A percentile compares a stretch with the other conserved stretches of the same genome.
phyloP scores from a whole-genome alignment of 2,329 filamentous ascomycete genomes.

The Aspergillus pseudoterreus region DNA sequence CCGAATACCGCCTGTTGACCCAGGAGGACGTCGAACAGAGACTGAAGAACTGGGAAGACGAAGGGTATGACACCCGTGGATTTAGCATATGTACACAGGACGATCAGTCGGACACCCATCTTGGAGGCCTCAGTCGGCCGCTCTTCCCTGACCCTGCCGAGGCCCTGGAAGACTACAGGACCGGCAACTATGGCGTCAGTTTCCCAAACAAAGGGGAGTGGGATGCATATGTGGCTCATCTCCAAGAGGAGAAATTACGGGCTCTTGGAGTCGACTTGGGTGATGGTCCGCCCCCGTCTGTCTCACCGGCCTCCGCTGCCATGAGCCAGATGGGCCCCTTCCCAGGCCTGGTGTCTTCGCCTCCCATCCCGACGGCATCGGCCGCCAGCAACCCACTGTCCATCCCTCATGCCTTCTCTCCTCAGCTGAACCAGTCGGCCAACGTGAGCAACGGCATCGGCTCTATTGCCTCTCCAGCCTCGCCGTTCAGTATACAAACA shows the following conservation, averaged over 20 bases:
- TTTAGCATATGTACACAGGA: constrained; percentile 34
- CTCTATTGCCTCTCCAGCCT: constrained; percentile 68
- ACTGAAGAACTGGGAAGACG: constrained; percentile 38
- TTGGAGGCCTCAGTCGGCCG: constrained; percentile 42
- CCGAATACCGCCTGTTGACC: constrained; percentile 35
- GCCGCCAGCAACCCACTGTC: constrained; percentile 65
- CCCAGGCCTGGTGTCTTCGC: constrained; percentile 74
- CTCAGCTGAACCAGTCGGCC: constrained; percentile 57
- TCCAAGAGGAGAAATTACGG: constrained; percentile 87
- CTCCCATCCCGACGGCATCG: constrained; percentile 75
- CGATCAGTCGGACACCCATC: constrained; percentile 24
- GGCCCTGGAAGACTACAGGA: constrained; percentile 30
- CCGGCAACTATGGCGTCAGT: constrained; percentile 32
- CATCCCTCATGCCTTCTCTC: constrained; percentile 61
- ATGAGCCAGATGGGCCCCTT: constrained; percentile 70
- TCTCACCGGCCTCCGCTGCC: constrained; percentile 63
- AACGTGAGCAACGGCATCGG: constrained; percentile 61
- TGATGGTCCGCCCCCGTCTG: constrained; percentile 64
- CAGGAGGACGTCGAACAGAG: constrained; percentile 36
- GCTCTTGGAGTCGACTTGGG: constrained; percentile 83
- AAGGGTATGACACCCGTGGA: constrained; percentile 42
- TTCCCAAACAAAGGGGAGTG: constrained; percentile 54
- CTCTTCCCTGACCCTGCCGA: constrained; percentile 42
- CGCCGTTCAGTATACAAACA: constrained; percentile 57
- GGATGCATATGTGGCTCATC: constrained; percentile 75